Conservation (phyloP, 2,329 filamentous ascomycete genomes). For the Microdochium bolleyi region DNA sequence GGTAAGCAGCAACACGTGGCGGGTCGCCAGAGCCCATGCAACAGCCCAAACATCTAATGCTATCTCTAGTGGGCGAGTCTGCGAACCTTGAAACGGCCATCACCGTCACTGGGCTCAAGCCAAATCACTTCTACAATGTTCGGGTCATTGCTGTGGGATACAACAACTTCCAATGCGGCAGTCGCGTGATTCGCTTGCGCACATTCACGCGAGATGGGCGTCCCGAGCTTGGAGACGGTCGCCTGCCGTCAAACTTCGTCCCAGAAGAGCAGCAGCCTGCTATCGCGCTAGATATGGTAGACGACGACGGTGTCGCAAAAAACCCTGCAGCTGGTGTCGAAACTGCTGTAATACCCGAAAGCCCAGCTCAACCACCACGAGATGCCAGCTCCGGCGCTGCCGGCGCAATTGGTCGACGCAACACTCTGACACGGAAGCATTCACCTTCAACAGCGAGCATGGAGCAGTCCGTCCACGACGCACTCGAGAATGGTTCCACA, state of each 20-base stretch:
- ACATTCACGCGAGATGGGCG: slow-evolving; percentile 62
- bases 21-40: neutral
- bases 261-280: slow-evolving; percentile 39
- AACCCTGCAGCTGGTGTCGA: slow-evolving; percentile 51
- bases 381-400: slow-evolving; percentile 45
- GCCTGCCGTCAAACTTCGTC: slow-evolving; percentile 47
- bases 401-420: slow-evolving; percentile 40
- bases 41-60: slow-evolving; percentile 7
- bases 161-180: slow-evolving; percentile 88
- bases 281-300: slow-evolving; percentile 31
- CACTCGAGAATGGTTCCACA: slow-evolving; percentile 44
- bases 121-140: slow-evolving; percentile 86
- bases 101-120: slow-evolving; percentile 79
- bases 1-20: slow-evolving; percentile 42
- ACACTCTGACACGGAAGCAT: slow-evolving; percentile 64
- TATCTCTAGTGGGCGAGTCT: slow-evolving; percentile 68
- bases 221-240: slow-evolving; percentile 49
- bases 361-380: slow-evolving; percentile 51
- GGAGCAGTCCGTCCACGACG: slow-evolving; percentile 39
- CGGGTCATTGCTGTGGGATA: slow-evolving; percentile 86
- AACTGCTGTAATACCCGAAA: slow-evolving; percentile 52
- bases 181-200: slow-evolving; percentile 73
- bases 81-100: slow-evolving; percentile 78
- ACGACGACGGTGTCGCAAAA: slow-evolving; percentile 41
- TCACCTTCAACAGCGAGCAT: slow-evolving; percentile 61